phyloP scores from a whole-genome alignment of 1,284 basidiomycete species.

The Inonotus hispidus region DNA sequence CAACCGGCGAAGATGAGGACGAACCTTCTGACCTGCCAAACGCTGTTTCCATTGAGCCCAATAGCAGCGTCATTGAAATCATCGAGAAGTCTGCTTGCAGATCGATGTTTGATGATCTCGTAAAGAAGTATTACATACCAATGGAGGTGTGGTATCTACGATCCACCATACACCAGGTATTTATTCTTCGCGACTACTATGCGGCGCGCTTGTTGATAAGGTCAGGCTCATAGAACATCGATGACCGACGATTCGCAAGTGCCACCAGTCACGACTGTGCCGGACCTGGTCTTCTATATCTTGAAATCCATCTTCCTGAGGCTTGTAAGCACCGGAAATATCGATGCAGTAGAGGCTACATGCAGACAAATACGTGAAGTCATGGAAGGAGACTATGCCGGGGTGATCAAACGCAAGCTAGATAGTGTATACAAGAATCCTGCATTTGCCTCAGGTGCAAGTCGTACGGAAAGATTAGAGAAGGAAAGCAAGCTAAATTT shows the following conservation, averaged over 20 bases:
- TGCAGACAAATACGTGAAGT: slow-evolving; percentile 62
- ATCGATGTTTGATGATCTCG: slow-evolving; percentile 60
- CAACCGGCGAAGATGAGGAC: not conserved
- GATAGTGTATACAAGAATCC: slow-evolving; percentile 77
- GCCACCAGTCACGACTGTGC: slow-evolving; percentile 63
- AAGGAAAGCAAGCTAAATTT: slow-evolving; percentile 73
- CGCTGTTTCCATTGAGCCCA: not conserved
- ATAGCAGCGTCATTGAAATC: slow-evolving; percentile 25
- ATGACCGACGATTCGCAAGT: slow-evolving; percentile 61
- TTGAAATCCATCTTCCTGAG: slow-evolving; percentile 78
- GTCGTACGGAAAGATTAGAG: slow-evolving; percentile 68
- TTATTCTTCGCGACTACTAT: slow-evolving; percentile 14
- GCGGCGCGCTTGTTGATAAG: not conserved
- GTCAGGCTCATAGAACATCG: slow-evolving; percentile 66
- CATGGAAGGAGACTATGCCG: slow-evolving; percentile 77
- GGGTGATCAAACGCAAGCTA: slow-evolving; percentile 74
- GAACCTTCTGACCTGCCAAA: not conserved
- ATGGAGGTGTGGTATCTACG: slow-evolving; percentile 91
- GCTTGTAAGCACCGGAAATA: slow-evolving; percentile 68
- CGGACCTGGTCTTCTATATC: slow-evolving; percentile 94
- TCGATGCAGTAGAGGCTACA: slow-evolving; percentile 52
- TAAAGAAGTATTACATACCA: slow-evolving; percentile 77
- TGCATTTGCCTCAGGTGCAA: slow-evolving; percentile 37
- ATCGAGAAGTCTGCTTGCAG: slow-evolving; percentile 54
- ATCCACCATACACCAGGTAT: slow-evolving; percentile 83